Evolutionary conservation across 768 basidiomycete genomes (phyloP), one percentile per base, ranked within the genome.

Genomic region (Trametes sanguinea): DNA sequence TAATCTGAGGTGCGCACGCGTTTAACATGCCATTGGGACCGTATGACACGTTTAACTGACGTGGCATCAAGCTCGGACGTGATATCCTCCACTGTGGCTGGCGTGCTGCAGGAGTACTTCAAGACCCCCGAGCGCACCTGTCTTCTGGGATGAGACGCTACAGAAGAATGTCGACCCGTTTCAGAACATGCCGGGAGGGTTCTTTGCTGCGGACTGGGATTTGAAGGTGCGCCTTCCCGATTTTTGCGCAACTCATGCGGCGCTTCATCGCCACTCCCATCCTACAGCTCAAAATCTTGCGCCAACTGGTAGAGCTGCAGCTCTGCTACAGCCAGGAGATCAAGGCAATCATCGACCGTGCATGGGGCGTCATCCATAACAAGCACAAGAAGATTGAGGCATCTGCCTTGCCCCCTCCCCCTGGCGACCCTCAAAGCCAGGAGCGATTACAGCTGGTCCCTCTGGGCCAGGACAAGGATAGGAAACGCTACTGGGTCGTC

Each of bases 251-350:
- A 57, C 67, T 59, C 63, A 44, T 47, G 40, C 52, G 58, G 57
- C 50, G 62, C 67, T 50, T 45, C 53, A 40, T 53, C 59, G 63
- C 64, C 48, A 66, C 68, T 37, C 40, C 48, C 29, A 4, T 16
- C 29, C n/a, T 17, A 35, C 69, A 95, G 93, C 85, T 95, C 74
- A 87, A 85, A 76, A 83, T 94, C 61, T 78, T 95, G 62, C 88
- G 93, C 35, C 85, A 92, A 69, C 83, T 95, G 27, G 90, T 94
- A 64, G 93, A 95, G 73, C 77, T 94, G 69, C 92, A 94, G 70
- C 82, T 95, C 2, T 76, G 78, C 48, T 88, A 93, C 70, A 83
- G 84, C 63, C 72, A 78, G 35, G 85, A 87, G 55, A 82, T 93
- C 71, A 90, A 91, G 75, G 78, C 75, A 53, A 77, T 78, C 54